Conservation (phyloP, 2,329 filamentous ascomycete genomes). For the Penicillium sp. region DNA sequence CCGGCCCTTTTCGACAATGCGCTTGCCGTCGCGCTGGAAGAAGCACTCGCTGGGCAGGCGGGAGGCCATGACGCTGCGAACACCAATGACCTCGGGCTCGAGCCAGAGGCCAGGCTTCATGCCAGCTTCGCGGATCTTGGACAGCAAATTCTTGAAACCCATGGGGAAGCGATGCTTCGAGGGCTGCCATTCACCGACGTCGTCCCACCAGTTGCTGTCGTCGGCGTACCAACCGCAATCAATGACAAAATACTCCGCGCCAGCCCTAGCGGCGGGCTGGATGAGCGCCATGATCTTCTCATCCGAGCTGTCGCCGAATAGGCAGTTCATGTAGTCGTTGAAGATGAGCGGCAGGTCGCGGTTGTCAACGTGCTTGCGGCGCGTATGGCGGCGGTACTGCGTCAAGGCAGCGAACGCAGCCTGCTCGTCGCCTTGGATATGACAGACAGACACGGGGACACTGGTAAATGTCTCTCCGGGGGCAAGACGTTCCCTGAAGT, state of each 20-base stretch:
- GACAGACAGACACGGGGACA: slow-evolving; percentile 19
- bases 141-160: slow-evolving; percentile 33
- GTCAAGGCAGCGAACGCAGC: slow-evolving; percentile 34
- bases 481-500: background rate
- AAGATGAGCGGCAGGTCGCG: slow-evolving; percentile 38
- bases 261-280: slow-evolving; percentile 29
- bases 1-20: slow-evolving; percentile 37
- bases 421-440: slow-evolving; percentile 25
- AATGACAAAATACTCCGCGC: slow-evolving; percentile 44
- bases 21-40: slow-evolving; percentile 37
- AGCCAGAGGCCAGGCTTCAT: slow-evolving; percentile 40
- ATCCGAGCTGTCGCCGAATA: slow-evolving; percentile 41
- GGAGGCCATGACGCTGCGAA: slow-evolving; percentile 29
- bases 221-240: slow-evolving; percentile 46
- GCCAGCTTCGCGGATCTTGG: slow-evolving; percentile 28
- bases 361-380: slow-evolving; percentile 35
- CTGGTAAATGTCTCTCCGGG: background rate
- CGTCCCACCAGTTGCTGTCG: slow-evolving; percentile 42
- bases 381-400: slow-evolving; percentile 34
- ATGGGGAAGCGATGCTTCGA: slow-evolving; percentile 36
- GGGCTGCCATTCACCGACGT: slow-evolving; percentile 42
- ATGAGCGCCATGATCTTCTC: slow-evolving; percentile 39
- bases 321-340: slow-evolving; percentile 48
- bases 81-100: slow-evolving; percentile 43
- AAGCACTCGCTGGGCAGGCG: slow-evolving; percentile 29